These are phyloP conservation scores for Arthrocladium fulminans DNA, from an alignment of 2,329 filamentous ascomycete species.

Conservation along the genomic window DNA sequence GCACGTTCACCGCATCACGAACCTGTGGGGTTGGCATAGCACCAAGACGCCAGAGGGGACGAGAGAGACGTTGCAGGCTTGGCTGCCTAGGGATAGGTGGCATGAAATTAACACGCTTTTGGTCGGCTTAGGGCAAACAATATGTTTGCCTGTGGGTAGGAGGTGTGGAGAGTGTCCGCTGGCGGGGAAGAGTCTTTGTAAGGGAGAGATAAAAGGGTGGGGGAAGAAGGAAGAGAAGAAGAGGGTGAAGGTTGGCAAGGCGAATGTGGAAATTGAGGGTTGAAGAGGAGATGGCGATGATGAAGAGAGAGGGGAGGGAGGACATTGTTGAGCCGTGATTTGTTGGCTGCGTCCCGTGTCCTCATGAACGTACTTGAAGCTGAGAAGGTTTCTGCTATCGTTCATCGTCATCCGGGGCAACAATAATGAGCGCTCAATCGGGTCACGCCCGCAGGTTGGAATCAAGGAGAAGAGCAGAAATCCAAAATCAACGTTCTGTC, in stretches of 20 bases:
- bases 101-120: slow-evolving; percentile 85
- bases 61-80: slow-evolving; percentile 62
- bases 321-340: too few species aligned
- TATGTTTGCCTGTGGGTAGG: slow-evolving; percentile 70
- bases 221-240: slow-evolving; percentile 31
- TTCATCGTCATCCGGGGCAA: too few species aligned
- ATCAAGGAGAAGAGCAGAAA: too few species aligned
- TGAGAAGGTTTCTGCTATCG: too few species aligned
- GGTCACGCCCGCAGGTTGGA: too few species aligned
- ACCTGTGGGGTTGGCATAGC: slow-evolving; percentile 85
- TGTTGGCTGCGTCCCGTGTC: too few species aligned
- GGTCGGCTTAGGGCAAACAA: slow-evolving; percentile 78
- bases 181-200: slow-evolving; percentile 66
- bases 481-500: too few species aligned
- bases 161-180: slow-evolving; percentile 81
- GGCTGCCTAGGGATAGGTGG: slow-evolving; percentile 79
- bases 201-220: slow-evolving; percentile 58
- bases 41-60: slow-evolving; percentile 78
- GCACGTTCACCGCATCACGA: slow-evolving; percentile 89
- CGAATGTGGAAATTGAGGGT: slow-evolving; percentile 25
- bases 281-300: slow-evolving; percentile 20
- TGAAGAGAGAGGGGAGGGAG: slow-evolving; percentile 30
- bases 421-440: too few species aligned
- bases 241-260: slow-evolving; percentile 24
- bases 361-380: too few species aligned